Evolutionary conservation across 805 yeast genomes (phyloP).

Genomic region (Candida piceae): DNA sequence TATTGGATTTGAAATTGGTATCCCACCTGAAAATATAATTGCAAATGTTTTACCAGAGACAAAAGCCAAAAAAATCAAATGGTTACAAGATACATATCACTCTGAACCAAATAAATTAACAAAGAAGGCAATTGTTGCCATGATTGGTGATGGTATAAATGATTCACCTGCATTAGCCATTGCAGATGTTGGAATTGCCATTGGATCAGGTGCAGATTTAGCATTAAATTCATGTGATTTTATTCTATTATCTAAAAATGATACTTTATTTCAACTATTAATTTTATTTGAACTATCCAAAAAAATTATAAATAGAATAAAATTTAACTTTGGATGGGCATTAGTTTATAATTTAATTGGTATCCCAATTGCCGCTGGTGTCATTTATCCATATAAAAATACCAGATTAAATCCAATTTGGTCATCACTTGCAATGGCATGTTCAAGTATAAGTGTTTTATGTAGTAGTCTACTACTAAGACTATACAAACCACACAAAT

Average conservation of each 20-base stretch:
- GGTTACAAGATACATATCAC: conserved; percentile 44
- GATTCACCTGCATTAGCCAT: conserved; percentile 76
- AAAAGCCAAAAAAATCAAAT: conserved; percentile 54
- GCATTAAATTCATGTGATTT: conserved; percentile 74
- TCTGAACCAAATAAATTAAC: conserved; percentile 11
- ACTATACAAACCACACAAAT: conserved; percentile 36
- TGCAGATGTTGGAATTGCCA: conserved; percentile 74
- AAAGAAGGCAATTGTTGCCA: conserved; percentile 45
- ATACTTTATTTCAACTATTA: conserved; percentile 48
- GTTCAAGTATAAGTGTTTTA: conserved; percentile 53
- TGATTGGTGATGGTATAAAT: conserved; percentile 83
- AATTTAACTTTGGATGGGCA: conserved; percentile 58
- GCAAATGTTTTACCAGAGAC: conserved; percentile 73
- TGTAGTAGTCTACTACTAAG: conserved; percentile 46
- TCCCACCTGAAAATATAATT: conserved; percentile 44
- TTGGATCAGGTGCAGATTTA: conserved; percentile 71
- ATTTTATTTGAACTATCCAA: conserved; percentile 48
- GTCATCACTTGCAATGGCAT: conserved; percentile 67
- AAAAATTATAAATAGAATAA: conserved; percentile 47
- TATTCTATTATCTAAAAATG: conserved; percentile 50
- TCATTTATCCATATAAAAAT: conserved; percentile 49
- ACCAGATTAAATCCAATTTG: conserved; percentile 57
- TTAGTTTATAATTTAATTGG: conserved; percentile 52
- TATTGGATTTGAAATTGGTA: conserved; percentile 60
- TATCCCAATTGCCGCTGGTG: conserved; percentile 64